Conservation (phyloP, 148 eudicot species). For the Fallopia convolvulus region DNA sequence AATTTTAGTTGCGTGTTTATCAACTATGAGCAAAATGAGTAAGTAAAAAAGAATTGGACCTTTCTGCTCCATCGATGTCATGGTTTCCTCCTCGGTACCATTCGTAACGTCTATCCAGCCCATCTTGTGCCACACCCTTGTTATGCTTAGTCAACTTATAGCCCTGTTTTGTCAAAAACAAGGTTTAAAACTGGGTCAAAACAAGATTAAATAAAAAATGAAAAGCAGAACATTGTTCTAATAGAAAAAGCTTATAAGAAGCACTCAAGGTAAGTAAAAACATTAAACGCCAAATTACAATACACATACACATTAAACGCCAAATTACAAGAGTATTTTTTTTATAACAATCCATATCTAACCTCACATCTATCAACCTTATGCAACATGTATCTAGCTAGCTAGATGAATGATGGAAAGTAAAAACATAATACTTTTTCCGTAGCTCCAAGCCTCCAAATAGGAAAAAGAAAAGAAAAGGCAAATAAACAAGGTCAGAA, state of each 20-base stretch:
- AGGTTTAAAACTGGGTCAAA: neutral
- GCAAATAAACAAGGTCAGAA: no score
- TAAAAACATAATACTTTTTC: no score
- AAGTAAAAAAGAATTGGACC: neutral
- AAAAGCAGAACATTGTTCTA: neutral
- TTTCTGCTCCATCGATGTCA: neutral
- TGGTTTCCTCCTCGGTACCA: neutral
- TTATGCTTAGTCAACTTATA: constrained; percentile 8
- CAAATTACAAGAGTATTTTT: no score
- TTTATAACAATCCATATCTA: no score
- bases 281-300: no score
- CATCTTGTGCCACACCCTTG: neutral
- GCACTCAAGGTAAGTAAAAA: neutral
- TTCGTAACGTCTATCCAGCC: neutral
- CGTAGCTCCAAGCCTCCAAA: no score
- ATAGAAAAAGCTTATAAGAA: neutral
- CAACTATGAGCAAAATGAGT: neutral
- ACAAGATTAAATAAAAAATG: neutral
- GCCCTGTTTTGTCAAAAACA: neutral
- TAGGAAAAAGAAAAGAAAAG: no score
- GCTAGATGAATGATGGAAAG: no score
- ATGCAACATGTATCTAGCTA: no score
- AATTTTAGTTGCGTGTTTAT: no score
- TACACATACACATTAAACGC: no score
- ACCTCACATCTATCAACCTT: no score